Evolutionary conservation across 2,329 filamentous ascomycete genomes (phyloP), one percentile per base, ranked within the genome.

Genomic region (Pseudopithomyces maydicus): DNA sequence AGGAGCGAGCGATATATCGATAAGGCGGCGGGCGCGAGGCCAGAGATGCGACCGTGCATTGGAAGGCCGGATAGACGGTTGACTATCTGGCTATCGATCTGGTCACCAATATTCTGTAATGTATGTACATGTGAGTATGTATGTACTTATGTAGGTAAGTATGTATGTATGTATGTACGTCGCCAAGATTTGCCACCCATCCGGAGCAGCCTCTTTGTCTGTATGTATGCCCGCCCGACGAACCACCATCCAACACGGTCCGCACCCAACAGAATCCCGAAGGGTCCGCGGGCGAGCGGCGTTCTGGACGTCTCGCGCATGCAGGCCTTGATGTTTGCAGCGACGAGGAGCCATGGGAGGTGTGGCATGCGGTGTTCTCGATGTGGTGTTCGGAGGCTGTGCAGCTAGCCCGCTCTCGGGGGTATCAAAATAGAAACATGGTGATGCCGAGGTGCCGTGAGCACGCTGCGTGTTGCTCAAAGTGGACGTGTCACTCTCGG

Each of bases 361-460:
- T 8, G 26, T 29, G 33, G 46, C 10, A 17, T 50, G 47, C 35
- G 19, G 47, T 50, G 47, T 50, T 50, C 33, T 17, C 15, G 17
- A n/a, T n/a, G 15, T 29, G 44, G 29, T 50, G 45, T 50, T 41
- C 35, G 15, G 47, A 35, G 47, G 47, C 47, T 50, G 47, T 50
- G 47, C 47, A 41, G 26, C 26, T 29, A 29, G 26, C 26, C 32
- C 23, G 35, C 39, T 39, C 33, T 29, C 47, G 12, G 22, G n/a
- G 39, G 19, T 26, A 29, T 39, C 20, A 50, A 50, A 50, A 50
- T 50, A 50, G 47, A 17, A 50, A 50, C 47, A 32, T 19, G 1
- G 17, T 7, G 35, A 50, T 50, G 47, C 22, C 35, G 35, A 36
- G 35, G 14, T 50, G 47, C 47, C 35, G 35, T 41, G 20, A 23